phyloP scores from a whole-genome alignment of 352 stramenopile genomes.

The Globisporangium echinulatum region DNA sequence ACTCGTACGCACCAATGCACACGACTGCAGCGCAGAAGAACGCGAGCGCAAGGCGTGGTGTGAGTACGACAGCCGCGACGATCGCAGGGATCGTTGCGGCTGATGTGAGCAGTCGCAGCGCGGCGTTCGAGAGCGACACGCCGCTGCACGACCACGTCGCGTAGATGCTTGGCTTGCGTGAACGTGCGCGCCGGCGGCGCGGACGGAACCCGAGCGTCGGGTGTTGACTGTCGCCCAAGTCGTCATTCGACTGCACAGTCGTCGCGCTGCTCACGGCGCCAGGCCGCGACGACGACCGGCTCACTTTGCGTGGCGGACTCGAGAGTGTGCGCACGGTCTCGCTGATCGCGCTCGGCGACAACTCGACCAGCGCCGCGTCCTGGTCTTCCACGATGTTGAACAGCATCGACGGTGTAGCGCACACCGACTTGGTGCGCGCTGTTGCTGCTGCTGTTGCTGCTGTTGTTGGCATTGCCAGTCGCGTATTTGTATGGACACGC shows the following conservation, averaged over 20 bases:
- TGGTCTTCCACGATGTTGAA: slow-evolving; percentile 42
- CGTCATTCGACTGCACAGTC: slow-evolving; percentile 14
- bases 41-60: slow-evolving; percentile 24
- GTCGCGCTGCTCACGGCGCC: slow-evolving; percentile 20
- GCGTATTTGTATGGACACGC: too few relatives aligned
- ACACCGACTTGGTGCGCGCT: slow-evolving; percentile 18
- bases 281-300: slow-evolving; percentile 12
- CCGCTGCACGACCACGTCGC: slow-evolving; percentile 33
- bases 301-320: slow-evolving; percentile 11
- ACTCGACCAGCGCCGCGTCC: slow-evolving; percentile 11
- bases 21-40: slow-evolving; percentile 19
- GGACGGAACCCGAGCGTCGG: slow-evolving; percentile 6
- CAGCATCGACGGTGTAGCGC: slow-evolving; percentile 22
- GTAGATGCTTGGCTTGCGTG: slow-evolving; percentile 34
- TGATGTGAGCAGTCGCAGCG: slow-evolving; percentile 24
- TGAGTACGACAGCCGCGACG: slow-evolving; percentile 26
- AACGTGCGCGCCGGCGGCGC: slow-evolving; percentile 19
- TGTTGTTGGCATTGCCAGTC: not conserved
- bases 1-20: slow-evolving; percentile 45
- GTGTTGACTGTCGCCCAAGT: slow-evolving; percentile 14
- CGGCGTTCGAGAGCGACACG: slow-evolving; percentile 27
- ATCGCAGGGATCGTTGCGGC: slow-evolving; percentile 22
- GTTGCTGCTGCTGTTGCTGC: not conserved
- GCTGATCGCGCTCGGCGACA: slow-evolving; percentile 10
- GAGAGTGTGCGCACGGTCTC: slow-evolving; percentile 16